phyloP scores from a whole-genome alignment of 2,329 filamentous ascomycete genomes.

The Fusarium torreyae region DNA sequence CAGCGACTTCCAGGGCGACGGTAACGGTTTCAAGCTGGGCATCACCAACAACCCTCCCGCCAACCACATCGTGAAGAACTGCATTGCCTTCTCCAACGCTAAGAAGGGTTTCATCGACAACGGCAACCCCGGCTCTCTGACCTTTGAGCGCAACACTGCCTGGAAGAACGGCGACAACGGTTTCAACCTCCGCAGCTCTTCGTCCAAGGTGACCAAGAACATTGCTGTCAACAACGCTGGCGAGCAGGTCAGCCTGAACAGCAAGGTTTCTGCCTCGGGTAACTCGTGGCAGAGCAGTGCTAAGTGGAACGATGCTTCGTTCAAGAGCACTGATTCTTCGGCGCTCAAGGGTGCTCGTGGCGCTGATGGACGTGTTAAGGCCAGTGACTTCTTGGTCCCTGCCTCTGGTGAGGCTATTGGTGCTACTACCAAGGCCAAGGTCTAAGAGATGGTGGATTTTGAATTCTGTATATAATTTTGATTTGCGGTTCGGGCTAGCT shows the following conservation, averaged over 20 bases:
- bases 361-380: conserved; percentile 57
- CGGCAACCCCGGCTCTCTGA: conserved; percentile 58
- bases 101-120: conserved; percentile 65
- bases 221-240: conserved; percentile 53
- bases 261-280: conserved; percentile 49
- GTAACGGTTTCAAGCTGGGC: conserved; percentile 65
- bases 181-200: conserved; percentile 42
- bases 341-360: conserved; percentile 57
- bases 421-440: conserved; percentile 40
- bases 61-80: conserved; percentile 61
- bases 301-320: conserved; percentile 56
- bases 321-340: conserved; percentile 56
- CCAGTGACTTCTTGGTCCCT: conserved; percentile 61
- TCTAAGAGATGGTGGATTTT: not conserved
- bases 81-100: conserved; percentile 61
- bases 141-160: conserved; percentile 60
- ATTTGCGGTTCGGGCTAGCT: not conserved
- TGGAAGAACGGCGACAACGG: conserved; percentile 60
- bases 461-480: not conserved
- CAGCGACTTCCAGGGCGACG: conserved; percentile 60
- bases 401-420: conserved; percentile 49
- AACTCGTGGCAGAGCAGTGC: conserved; percentile 61
- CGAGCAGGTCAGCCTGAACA: conserved; percentile 28
- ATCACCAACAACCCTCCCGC: conserved; percentile 56
- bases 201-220: conserved; percentile 57